Base-by-base conservation (phyloP, 2,329 filamentous ascomycete genomes). In the Aureobasidium sp. region DNA sequence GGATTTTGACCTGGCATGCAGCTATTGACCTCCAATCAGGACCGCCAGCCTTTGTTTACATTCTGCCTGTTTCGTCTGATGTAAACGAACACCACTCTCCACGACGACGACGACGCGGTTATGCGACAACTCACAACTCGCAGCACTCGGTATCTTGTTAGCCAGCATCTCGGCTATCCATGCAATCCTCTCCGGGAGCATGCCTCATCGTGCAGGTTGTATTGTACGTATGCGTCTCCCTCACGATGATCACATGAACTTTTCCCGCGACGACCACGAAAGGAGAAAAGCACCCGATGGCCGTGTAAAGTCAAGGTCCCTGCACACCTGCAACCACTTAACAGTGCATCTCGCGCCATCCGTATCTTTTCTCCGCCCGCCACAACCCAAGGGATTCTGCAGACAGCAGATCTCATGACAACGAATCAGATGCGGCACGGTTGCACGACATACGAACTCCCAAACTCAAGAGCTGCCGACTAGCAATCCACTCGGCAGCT, bases 371-470 rank as follows among this genome's bases (percentile, higher is more conserved):
- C 31, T 20, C 36, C 37, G 51, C 37, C 51, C 45, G 41, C 53
- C 39, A 45, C 39, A 34, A 55, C 27, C 27, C 27, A 34, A 31
- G 25, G 27, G 17, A n/a, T 15, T 15, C 8, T 42, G 25, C 25
- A 22, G 41, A 36, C 22, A 36, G 25, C 6, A 44, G 53, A 57
- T 57, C 53, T 45, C 53, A 57, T 57, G 53, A 57, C 53, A 25
- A 45, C 53, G 53, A 57, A 57, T 45, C 53, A 45, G n/a, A 57
- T 22, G 53, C 27, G 29, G 8, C 27, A n/a, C n/a, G 39, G 53
- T 45, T 45, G 53, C 53, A 57, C 53, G 52, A 56, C 52, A 56
- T 56, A 9, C 9, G 8, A 5, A 22, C 25, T 8, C 27, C 52
- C 25, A 42, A 17, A 20, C 27, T 41, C 45, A 48, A n/a, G 11